Percentiles rank a stretch among this genome's conserved stretches.
Evolutionary conservation across 352 stramenopile genomes (phyloP).

Genomic region (Plasmopara halstedii): DNA sequence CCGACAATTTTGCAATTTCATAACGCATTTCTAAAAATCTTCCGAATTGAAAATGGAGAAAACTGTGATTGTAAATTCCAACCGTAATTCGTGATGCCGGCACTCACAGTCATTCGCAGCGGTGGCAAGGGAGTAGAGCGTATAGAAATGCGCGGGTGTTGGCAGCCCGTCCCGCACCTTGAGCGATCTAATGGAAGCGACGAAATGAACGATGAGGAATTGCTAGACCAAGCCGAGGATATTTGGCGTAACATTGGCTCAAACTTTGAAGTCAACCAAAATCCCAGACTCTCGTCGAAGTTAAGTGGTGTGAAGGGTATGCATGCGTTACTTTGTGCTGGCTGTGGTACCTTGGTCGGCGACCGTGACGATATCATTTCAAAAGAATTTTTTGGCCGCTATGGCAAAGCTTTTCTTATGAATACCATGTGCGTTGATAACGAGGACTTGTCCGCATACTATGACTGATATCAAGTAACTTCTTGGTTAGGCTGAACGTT

Average conservation of each 20-base stretch:
- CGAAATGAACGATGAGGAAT: slow-evolving; percentile 19
- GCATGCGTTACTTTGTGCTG: slow-evolving; percentile 49
- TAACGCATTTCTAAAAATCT: too few relatives aligned
- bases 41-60: too few relatives aligned
- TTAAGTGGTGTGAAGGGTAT: slow-evolving; percentile 40
- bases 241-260: slow-evolving; percentile 4
- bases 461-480: background rate
- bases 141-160: slow-evolving; percentile 37
- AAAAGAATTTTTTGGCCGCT: slow-evolving; percentile 73
- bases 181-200: slow-evolving; percentile 20
- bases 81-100: slow-evolving; percentile 49
- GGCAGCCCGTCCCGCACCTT: slow-evolving; percentile 24
- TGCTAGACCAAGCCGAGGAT: slow-evolving; percentile 18
- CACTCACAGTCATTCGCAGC: slow-evolving; percentile 64
- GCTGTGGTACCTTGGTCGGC: slow-evolving; percentile 55
- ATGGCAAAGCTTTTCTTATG: slow-evolving; percentile 68
- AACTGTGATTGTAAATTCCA: too few relatives aligned
- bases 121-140: slow-evolving; percentile 61
- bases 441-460: background rate
- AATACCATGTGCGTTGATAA: slow-evolving; percentile 56
- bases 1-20: too few relatives aligned
- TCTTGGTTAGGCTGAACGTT: slow-evolving; percentile 54
- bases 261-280: slow-evolving; percentile 14
- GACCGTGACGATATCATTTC: slow-evolving; percentile 65
- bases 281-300: slow-evolving; percentile 32